A percentile compares a stretch with the other conserved stretches of the same genome.
Conservation (phyloP, 139 green algal genomes). For the Coelastrella sp. region DNA sequence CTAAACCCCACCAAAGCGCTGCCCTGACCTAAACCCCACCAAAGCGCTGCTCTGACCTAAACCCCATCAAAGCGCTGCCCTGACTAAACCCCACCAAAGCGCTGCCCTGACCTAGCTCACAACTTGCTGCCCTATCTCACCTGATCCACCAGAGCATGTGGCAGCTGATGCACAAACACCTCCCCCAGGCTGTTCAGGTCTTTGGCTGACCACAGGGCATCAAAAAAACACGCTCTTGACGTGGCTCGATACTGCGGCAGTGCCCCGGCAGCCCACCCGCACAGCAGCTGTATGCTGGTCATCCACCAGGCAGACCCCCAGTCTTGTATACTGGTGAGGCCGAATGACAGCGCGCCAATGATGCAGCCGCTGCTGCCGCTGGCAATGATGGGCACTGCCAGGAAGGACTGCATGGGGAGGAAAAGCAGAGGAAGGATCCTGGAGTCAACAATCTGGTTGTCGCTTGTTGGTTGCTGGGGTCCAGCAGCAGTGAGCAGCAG, state of each 20-base stretch:
- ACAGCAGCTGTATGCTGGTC: constrained; percentile 48
- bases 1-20: too few relatives aligned
- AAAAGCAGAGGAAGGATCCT: neutral
- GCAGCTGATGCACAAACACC: constrained; percentile 54
- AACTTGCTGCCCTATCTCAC: neutral
- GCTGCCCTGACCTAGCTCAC: too few relatives aligned
- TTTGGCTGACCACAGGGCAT: constrained; percentile 18
- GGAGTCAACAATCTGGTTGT: too few relatives aligned
- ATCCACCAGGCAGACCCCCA: constrained; percentile 59
- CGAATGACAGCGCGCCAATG: constrained; percentile 52
- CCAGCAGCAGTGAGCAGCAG: too few relatives aligned
- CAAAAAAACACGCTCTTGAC: constrained; percentile 52
- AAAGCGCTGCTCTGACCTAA: too few relatives aligned
- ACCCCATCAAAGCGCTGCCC: too few relatives aligned
- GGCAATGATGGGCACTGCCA: constrained; percentile 45
- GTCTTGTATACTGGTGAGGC: constrained; percentile 15
- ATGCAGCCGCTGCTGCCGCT: constrained; percentile 43
- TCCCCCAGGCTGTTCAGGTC: constrained; percentile 42
- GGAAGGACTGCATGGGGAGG: constrained; percentile 33
- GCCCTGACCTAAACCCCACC: too few relatives aligned
- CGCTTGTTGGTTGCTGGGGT: too few relatives aligned
- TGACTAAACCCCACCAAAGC: too few relatives aligned
- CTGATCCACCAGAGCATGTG: constrained; percentile 46
- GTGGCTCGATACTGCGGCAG: constrained; percentile 47
- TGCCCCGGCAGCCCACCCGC: constrained; percentile 57